Conservation (phyloP, 306 rosid genomes). For the Bauhinia variegata region DNA sequence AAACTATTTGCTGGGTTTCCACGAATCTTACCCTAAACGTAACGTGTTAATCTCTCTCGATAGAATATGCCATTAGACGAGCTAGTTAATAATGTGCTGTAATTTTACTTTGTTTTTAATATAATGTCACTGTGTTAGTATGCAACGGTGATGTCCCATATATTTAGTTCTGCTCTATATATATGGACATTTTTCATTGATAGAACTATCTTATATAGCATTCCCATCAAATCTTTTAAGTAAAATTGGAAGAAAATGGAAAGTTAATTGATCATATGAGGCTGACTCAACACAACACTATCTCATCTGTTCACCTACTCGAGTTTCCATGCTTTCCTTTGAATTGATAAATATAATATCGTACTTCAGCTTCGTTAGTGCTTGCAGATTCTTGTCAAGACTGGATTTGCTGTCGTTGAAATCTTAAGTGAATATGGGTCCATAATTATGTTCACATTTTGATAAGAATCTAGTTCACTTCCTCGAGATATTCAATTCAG, state of each 20-base stretch:
- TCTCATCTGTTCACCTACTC: no score
- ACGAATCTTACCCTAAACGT: conserved; percentile 53
- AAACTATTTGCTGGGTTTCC: conserved; percentile 37
- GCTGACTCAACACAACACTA: conserved; percentile 5
- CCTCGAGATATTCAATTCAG: conserved; percentile 50
- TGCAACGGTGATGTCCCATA: neutral
- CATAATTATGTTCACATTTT: conserved; percentile 21
- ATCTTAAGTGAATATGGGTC: conserved; percentile 29
- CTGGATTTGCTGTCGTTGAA: neutral
- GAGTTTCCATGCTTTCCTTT: no score
- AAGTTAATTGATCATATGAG: no score
- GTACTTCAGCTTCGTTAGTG: no score
- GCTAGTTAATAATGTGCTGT: neutral
- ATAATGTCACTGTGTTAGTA: no score
- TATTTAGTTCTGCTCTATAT: neutral
- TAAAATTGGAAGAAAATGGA: no score
- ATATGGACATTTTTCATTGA: no score
- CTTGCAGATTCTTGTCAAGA: neutral
- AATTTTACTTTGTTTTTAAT: neutral
- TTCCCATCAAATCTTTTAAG: no score
- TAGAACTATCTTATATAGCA: no score
- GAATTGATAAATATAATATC: no score
- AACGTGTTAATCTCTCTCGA: conserved; percentile 33
- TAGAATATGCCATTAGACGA: conserved; percentile 36
- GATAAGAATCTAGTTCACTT: conserved; percentile 24